Conservation (phyloP, 2,329 filamentous ascomycete genomes). For the Neopestalotiopsis sp. region DNA sequence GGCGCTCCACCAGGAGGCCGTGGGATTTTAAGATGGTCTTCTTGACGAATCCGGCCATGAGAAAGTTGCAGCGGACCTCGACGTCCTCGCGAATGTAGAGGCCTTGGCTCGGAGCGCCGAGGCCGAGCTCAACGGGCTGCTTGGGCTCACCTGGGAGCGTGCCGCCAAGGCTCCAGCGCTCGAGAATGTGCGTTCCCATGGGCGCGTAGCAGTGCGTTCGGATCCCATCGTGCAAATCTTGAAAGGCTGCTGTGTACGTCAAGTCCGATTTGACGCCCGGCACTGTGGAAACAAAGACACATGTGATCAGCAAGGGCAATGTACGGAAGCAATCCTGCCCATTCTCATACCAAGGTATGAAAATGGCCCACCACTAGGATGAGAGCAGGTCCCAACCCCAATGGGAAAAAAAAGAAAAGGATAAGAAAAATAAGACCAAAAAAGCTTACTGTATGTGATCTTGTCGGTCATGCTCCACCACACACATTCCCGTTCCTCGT, state of each 20-base stretch:
- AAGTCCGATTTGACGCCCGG: conserved; percentile 73
- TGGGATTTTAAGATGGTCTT: conserved; percentile 82
- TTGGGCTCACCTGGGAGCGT: conserved; percentile 72
- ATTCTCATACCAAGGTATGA: no score
- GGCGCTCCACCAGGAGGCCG: conserved; percentile 68
- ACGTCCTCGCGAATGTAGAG: conserved; percentile 87
- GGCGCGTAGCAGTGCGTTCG: conserved; percentile 87
- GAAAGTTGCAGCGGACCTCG: conserved; percentile 78
- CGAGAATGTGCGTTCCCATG: conserved; percentile 78
- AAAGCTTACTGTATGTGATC: conserved; percentile 60
- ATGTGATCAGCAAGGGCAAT: background rate
- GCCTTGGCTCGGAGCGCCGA: conserved; percentile 68
- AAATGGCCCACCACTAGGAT: no score
- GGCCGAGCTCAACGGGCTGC: conserved; percentile 68
- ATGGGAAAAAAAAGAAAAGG: background rate
- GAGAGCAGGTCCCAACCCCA: no score
- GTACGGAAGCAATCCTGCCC: no score
- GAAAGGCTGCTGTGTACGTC: conserved; percentile 80
- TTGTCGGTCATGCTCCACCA: conserved; percentile 85
- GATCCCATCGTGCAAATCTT: conserved; percentile 73
- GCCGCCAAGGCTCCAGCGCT: conserved; percentile 78
- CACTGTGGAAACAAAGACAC: conserved; percentile 39
- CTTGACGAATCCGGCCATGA: conserved; percentile 79
- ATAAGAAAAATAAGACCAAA: background rate
- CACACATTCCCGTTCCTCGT: conserved; percentile 72